Evolutionary conservation across 2,329 filamentous ascomycete genomes (phyloP).

Genomic region (Xylariaceae sp.): DNA sequence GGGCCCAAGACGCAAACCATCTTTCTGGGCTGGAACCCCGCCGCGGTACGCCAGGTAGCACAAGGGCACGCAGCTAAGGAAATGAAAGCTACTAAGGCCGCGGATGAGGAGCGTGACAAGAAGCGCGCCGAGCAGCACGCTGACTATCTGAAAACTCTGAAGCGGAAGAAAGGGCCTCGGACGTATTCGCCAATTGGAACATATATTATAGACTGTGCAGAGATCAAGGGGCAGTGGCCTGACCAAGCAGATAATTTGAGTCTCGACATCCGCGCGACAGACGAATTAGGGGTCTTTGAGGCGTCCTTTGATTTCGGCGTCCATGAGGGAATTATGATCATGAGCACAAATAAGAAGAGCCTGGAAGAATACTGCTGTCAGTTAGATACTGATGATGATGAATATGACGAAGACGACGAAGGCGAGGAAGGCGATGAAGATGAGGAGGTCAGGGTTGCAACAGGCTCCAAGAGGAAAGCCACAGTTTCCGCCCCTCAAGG

Average conservation of each 20-base stretch:
- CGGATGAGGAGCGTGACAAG: slow-evolving; percentile 3
- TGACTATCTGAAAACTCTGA: slow-evolving; percentile 19
- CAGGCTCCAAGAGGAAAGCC: slow-evolving; percentile 34
- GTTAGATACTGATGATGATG: slow-evolving; percentile 10
- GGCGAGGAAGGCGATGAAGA: slow-evolving; percentile 14
- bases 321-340: slow-evolving; percentile 40
- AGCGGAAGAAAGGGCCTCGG: background rate
- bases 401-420: slow-evolving; percentile 10
- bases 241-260: slow-evolving; percentile 34
- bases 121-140: slow-evolving; percentile 14
- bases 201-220: slow-evolving; percentile 38
- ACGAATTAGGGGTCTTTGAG: slow-evolving; percentile 37
- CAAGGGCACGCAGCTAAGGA: slow-evolving; percentile 1
- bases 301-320: slow-evolving; percentile 42
- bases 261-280: slow-evolving; percentile 37
- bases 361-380: slow-evolving; percentile 37
- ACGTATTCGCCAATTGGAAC: slow-evolving; percentile 33
- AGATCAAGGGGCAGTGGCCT: slow-evolving; percentile 37
- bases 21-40: slow-evolving; percentile 26
- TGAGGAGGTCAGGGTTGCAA: background rate
- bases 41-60: slow-evolving; percentile 12
- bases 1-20: slow-evolving; percentile 10
- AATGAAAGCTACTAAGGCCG: background rate
- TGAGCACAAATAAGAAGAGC: slow-evolving; percentile 34
- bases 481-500: background rate